Evolutionary conservation across 1,284 basidiomycete genomes (phyloP).

Genomic region (Cryptococcus sp.): DNA sequence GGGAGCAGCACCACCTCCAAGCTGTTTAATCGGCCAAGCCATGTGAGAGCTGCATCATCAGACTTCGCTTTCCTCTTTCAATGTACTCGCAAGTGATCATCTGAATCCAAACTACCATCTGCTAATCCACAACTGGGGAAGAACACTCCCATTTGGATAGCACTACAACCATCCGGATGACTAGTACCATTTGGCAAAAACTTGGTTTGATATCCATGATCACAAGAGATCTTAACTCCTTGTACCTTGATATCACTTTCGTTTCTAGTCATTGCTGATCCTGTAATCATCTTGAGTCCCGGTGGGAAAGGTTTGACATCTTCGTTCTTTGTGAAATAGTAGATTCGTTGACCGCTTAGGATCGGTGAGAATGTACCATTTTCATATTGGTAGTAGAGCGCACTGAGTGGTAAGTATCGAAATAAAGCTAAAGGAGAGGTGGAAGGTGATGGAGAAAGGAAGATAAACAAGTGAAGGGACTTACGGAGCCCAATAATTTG

Average conservation of each 20-base stretch:
- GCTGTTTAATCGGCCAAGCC: conserved; percentile 29
- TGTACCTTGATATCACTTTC: conserved; percentile 6
- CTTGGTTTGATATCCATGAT: conserved; percentile 16
- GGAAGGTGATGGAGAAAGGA: not conserved
- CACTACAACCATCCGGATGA: conserved; percentile 24
- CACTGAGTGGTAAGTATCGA: conserved; percentile 9
- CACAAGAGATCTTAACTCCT: conserved; percentile 29
- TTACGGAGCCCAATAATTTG: conserved; percentile 42
- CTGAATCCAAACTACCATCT: conserved; percentile 24
- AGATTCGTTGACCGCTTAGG: conserved; percentile 29
- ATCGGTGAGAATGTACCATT: conserved; percentile 31
- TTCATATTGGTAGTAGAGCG: conserved; percentile 23
- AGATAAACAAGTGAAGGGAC: conserved; percentile 3
- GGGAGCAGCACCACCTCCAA: conserved; percentile 11
- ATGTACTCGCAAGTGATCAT: conserved; percentile 35
- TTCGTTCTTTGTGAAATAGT: conserved; percentile 34
- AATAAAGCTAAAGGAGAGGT: not conserved
- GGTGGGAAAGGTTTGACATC: conserved; percentile 41
- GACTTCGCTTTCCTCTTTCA: not conserved
- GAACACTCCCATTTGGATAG: conserved; percentile 20
- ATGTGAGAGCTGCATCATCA: conserved; percentile 31
- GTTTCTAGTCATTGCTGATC: conserved; percentile 22
- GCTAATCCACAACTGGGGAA: conserved; percentile 40
- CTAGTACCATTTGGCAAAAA: conserved; percentile 33
- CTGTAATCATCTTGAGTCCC: conserved; percentile 41